Evolutionary conservation across 75 land plant species (phyloP).

Genomic region (Pinus albicaulis): DNA sequence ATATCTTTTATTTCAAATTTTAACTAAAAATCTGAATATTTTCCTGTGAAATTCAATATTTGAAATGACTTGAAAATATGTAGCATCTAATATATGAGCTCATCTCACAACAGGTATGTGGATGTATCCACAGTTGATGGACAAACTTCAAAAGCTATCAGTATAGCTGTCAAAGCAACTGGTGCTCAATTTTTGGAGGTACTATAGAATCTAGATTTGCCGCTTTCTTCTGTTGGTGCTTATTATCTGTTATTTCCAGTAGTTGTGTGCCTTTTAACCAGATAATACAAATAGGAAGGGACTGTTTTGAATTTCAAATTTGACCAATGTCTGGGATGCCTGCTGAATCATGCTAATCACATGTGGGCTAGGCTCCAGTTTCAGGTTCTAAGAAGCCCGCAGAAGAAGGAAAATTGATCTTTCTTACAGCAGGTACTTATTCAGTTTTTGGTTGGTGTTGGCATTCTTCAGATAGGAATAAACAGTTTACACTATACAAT

Average conservation of each 20-base stretch:
- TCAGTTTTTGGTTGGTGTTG: not conserved
- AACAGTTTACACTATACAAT: not conserved
- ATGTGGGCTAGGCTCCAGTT: slow-evolving; percentile 80
- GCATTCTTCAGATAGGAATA: not conserved
- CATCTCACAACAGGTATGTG: slow-evolving; percentile 50
- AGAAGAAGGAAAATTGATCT: slow-evolving; percentile 83
- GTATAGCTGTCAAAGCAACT: slow-evolving; percentile 43
- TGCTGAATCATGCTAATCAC: not conserved
- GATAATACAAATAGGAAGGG: not conserved
- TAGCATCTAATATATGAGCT: not conserved
- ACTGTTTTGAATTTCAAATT: not conserved
- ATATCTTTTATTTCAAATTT: not conserved
- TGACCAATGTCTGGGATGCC: not conserved
- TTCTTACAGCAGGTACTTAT: slow-evolving; percentile 76
- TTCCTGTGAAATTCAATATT: not conserved
- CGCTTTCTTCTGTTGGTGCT: not conserved
- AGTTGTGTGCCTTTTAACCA: not conserved
- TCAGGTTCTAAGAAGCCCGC: slow-evolving; percentile 97
- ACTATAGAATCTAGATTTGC: not conserved
- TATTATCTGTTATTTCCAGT: not conserved
- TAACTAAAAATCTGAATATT: not conserved
- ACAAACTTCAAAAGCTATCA: slow-evolving; percentile 66
- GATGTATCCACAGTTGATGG: slow-evolving; percentile 96
- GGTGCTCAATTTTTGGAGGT: slow-evolving; percentile 77
- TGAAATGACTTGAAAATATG: not conserved